These are phyloP conservation scores for Phascolomyces articulosus DNA, from an alignment of 371 early-diverging fungal species.

Conservation along the genomic window DNA sequence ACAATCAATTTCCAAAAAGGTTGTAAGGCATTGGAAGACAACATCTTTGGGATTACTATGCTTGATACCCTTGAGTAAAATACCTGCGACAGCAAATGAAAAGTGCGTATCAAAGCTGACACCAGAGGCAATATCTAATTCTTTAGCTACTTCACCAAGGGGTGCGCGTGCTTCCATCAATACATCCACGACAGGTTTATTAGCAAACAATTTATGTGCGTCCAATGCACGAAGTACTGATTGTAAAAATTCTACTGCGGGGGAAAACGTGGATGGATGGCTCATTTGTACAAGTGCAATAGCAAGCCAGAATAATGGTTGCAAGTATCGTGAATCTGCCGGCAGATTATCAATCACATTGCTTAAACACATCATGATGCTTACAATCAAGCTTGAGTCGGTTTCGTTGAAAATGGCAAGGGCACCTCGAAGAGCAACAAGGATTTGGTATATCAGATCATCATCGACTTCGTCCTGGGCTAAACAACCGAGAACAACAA, in stretches of 20 bases:
- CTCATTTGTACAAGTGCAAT: constrained; percentile 86
- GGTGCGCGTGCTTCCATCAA: constrained; percentile 72
- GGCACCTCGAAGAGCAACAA: constrained; percentile 85
- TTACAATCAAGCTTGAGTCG: constrained; percentile 74
- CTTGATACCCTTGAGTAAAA: constrained; percentile 82
- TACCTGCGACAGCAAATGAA: constrained; percentile 82
- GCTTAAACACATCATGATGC: constrained; percentile 86
- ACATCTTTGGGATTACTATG: constrained; percentile 73
- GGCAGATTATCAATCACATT: constrained; percentile 84
- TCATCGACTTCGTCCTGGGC: constrained; percentile 89
- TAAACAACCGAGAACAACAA: constrained; percentile 91
- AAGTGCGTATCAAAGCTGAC: constrained; percentile 86
- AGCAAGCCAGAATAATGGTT: constrained; percentile 89
- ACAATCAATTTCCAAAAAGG: constrained; percentile 73
- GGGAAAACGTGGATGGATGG: constrained; percentile 75
- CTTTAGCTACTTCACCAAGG: constrained; percentile 62
- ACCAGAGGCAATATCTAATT: constrained; percentile 75
- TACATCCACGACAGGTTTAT: constrained; percentile 64
- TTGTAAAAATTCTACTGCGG: constrained; percentile 72
- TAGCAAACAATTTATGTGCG: constrained; percentile 66
- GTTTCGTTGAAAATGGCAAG: constrained; percentile 82
- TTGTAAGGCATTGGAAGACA: constrained; percentile 70
- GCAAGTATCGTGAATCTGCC: constrained; percentile 74
- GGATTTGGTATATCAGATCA: constrained; percentile 85
- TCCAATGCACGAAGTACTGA: constrained; percentile 78